Percentiles rank a stretch among this genome's conserved stretches.
These are phyloP conservation scores for Citeromyces matritensis DNA, from an alignment of 805 yeast species.

Conservation along the genomic window DNA sequence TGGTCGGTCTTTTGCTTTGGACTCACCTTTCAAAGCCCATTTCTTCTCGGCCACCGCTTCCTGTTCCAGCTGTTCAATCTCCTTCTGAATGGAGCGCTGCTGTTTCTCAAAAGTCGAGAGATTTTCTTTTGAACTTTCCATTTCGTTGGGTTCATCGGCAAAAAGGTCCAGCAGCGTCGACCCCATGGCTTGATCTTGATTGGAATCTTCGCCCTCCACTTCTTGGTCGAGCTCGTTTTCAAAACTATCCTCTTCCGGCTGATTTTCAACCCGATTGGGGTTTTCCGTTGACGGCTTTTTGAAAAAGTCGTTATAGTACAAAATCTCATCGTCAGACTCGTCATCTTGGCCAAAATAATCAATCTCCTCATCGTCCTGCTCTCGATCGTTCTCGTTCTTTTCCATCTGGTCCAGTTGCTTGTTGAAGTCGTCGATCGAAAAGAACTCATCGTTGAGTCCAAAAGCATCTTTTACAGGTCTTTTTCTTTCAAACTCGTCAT, in stretches of 20 bases:
- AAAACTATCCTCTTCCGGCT: conserved; percentile 3
- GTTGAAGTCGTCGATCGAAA: conserved; percentile 75
- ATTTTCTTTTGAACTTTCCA: conserved; percentile 16
- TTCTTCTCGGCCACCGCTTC: conserved; percentile 83
- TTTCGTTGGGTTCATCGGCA: conserved; percentile 24
- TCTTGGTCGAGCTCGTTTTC: conserved; percentile 7
- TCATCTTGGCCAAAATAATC: conserved; percentile 37
- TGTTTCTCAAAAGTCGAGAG: conserved; percentile 75
- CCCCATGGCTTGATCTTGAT: conserved; percentile 44
- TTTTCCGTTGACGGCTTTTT: conserved; percentile 18
- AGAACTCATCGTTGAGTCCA: conserved; percentile 74
- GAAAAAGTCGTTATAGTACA: conserved; percentile 56
- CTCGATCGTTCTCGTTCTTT: conserved; percentile 25
- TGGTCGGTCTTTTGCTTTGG: conserved; percentile 67
- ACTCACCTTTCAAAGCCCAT: conserved; percentile 95
- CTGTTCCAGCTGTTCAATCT: conserved; percentile 66
- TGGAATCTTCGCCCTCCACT: conserved; percentile 27
- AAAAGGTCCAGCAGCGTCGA: conserved; percentile 50
- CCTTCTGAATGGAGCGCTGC: conserved; percentile 60
- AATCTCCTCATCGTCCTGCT: conserved; percentile 32
- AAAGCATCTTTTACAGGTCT: conserved; percentile 28
- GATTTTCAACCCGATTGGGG: conserved; percentile 1
- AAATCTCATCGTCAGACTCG: conserved; percentile 22
- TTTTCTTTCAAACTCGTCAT: conserved; percentile 7
- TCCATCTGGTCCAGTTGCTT: conserved; percentile 58